Percentiles rank a stretch among this genome's conserved stretches.
Conservation (phyloP, 2,329 filamentous ascomycete genomes). For the Lasiodiplodia gonubiensis region DNA sequence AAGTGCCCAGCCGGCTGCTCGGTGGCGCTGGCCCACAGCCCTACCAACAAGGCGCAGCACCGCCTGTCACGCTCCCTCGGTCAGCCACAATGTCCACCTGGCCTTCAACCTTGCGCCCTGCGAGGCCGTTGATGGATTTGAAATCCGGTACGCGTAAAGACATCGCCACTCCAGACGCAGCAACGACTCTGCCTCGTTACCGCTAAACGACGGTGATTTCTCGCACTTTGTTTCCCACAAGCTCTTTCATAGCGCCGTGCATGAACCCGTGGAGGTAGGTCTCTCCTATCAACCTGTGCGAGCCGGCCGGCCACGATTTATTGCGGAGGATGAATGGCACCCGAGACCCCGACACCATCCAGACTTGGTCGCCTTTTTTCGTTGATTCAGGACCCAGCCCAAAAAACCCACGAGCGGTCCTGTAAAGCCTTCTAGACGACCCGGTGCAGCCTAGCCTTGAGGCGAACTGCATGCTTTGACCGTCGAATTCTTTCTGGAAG, state of each 20-base stretch:
- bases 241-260: conserved; percentile 4
- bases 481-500: not conserved
- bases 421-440: not conserved
- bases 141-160: not conserved
- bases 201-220: not conserved
- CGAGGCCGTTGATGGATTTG: not conserved
- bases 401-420: not conserved
- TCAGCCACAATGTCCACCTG: no score
- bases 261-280: conserved; percentile 13
- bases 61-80: no score
- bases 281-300: not conserved
- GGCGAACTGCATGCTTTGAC: not conserved
- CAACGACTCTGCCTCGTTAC: not conserved
- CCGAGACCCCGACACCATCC: not conserved
- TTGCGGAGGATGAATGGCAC: conserved; percentile 8
- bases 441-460: not conserved
- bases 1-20: no score
- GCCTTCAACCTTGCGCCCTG: no score
- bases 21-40: no score
- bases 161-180: no score
- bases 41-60: no score
- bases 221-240: not conserved
- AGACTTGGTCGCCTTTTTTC: not conserved
- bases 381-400: not conserved
- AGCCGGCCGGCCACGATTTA: not conserved